Evolutionary conservation across 202 grass and related monocot genomes (phyloP).

Genomic region (Panicum virgatum): DNA sequence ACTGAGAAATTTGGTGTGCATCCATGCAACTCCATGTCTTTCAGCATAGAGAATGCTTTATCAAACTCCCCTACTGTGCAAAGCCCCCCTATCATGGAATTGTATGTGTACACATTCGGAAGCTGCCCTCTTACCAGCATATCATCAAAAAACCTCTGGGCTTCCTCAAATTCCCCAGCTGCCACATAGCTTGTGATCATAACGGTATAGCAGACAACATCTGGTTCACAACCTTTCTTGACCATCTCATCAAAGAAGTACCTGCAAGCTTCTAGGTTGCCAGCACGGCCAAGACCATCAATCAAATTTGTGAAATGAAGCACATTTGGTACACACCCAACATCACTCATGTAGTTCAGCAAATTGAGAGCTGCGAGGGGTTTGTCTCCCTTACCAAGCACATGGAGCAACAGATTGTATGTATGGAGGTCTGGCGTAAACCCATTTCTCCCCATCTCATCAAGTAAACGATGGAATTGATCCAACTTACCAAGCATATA

Average conservation of each 20-base stretch:
- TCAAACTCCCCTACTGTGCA: slow-evolving; percentile 72
- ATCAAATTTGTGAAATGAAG: slow-evolving; percentile 99
- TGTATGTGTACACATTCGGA: slow-evolving; percentile 95
- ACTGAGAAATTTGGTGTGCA: slow-evolving; percentile 93
- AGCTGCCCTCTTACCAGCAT: slow-evolving; percentile 82
- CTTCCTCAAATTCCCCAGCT: slow-evolving; percentile 75
- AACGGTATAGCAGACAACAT: slow-evolving; percentile 93
- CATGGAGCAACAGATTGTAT: slow-evolving; percentile 91
- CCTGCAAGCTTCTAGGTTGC: slow-evolving; percentile 86
- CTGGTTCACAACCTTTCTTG: slow-evolving; percentile 79
- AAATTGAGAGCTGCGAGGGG: slow-evolving; percentile 91
- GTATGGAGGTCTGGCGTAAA: slow-evolving; percentile 83
- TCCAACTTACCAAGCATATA: slow-evolving; percentile 89
- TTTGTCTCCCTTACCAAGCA: slow-evolving; percentile 92
- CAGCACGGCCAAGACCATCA: slow-evolving; percentile 84
- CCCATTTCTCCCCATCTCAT: slow-evolving; percentile 83
- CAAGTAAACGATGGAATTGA: slow-evolving; percentile 78
- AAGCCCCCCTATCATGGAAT: slow-evolving; percentile 74
- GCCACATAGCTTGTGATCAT: slow-evolving; percentile 84
- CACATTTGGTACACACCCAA: slow-evolving; percentile 71
- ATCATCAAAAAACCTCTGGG: slow-evolving; percentile 65
- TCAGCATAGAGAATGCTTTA: slow-evolving; percentile 87
- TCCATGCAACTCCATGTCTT: slow-evolving; percentile 72
- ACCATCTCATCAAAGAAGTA: slow-evolving; percentile 98
- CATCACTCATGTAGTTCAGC: slow-evolving; percentile 91